Base-by-base conservation (phyloP, 768 basidiomycete genomes). In the Amanita exitialis region DNA sequence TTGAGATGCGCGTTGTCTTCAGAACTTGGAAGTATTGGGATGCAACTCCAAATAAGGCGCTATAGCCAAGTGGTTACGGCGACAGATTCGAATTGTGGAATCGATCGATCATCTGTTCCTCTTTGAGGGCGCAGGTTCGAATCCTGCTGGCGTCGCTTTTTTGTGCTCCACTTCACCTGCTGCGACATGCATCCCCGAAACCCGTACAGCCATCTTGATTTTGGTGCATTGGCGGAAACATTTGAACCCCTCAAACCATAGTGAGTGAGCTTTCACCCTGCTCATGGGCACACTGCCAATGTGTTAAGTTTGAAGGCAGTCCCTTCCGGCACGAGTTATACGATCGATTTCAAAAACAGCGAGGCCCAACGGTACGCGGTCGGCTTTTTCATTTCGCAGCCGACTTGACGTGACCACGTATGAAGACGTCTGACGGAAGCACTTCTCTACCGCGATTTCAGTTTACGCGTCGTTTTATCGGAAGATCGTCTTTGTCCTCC, bases 401-500 rank as follows among this genome's bases (percentile, higher is more conserved):
- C 49, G 12, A 20, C 23, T n/a, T 6, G 21, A 27, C 18, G 16
- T 32, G 32, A 21, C 25, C 3, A 27, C 21, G 7, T 13, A 6
- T 61, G 57, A 55, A 91, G 94, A 59, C 73, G 79, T 39, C 69
- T 96, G 56, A 95, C 94, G 2, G 73, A 84, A 58, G 87, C 87
- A 0, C 71, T 97, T 20, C 72, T 95, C 27, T 68, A 73, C 54
- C 73, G 81, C 25, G 90, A 94, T 66, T 95, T 92, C 60, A 65
- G 70, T 1, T 59, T 95, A 30, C 67, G 67, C 28, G 58, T 94
- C 0, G 57, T 67, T 3, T 65, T 96, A 10, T 86, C 87, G 1
- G 62, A 70, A 2, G 77, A 90, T 64, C 70, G 93, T 49, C 67
- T 96, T 5, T 95, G 93, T 64, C 94, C 94, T 28, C 87, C 93